Evolutionary conservation across 352 stramenopile species (phyloP).

Genomic region (Peronospora farinosa): DNA sequence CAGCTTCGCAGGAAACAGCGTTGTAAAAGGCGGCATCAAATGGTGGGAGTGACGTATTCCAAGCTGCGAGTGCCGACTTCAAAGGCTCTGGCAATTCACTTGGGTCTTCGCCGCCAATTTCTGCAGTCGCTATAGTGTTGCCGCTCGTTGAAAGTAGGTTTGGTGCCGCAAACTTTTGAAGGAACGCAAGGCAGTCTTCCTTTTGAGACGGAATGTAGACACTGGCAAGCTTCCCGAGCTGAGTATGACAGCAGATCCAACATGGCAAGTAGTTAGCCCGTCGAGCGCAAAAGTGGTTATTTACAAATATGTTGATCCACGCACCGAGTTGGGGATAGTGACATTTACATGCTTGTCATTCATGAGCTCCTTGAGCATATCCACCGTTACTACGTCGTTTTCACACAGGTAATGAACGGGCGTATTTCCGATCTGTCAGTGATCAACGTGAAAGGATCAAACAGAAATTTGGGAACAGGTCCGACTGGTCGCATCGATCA

Average conservation of each 20-base stretch:
- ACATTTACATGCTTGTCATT: slow-evolving; percentile 51
- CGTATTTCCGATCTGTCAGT: slow-evolving; percentile 61
- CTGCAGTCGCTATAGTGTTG: slow-evolving; percentile 12
- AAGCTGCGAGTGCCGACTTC: slow-evolving; percentile 35
- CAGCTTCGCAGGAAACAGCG: slow-evolving; percentile 64
- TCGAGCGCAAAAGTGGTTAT: not conserved
- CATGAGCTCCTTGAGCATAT: slow-evolving; percentile 58
- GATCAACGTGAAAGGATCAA: slow-evolving; percentile 1
- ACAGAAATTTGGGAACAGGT: not conserved
- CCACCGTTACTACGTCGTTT: slow-evolving; percentile 49
- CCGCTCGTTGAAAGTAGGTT: slow-evolving; percentile 25
- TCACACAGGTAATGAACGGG: slow-evolving; percentile 69
- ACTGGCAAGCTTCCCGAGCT: slow-evolving; percentile 61
- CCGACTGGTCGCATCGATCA: not conserved
- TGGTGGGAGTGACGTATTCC: slow-evolving; percentile 68
- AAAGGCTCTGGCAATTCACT: slow-evolving; percentile 46
- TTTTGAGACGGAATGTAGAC: slow-evolving; percentile 55
- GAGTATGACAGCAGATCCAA: slow-evolving; percentile 2
- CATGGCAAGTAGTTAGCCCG: not conserved
- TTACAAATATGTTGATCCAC: slow-evolving; percentile 1
- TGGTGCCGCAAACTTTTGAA: slow-evolving; percentile 50
- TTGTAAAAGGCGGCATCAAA: slow-evolving; percentile 77
- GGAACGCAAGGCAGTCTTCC: slow-evolving; percentile 48
- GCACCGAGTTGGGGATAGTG: slow-evolving; percentile 59
- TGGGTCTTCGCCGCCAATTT: slow-evolving; percentile 59